Conservation (phyloP, 352 stramenopile species). For the Pythium pyrilobum region DNA sequence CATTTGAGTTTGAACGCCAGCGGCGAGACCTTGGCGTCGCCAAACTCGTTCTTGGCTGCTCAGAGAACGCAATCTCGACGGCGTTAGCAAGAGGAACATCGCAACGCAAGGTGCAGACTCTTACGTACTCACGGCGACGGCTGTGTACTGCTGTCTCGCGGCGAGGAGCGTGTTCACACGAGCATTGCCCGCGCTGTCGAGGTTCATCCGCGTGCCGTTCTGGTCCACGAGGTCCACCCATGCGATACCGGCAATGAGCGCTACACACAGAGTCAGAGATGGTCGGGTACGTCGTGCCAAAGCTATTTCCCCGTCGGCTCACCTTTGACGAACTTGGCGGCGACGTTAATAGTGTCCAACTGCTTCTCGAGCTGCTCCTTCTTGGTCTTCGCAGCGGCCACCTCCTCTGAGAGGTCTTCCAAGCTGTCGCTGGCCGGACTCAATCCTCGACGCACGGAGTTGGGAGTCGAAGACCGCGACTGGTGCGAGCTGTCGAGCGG, state of each 20-base stretch:
- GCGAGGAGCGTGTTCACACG: slow-evolving; percentile 40
- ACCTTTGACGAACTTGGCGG: slow-evolving; percentile 53
- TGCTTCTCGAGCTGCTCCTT: slow-evolving; percentile 40
- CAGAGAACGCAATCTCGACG: no score
- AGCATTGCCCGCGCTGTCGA: slow-evolving; percentile 35
- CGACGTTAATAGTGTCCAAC: slow-evolving; percentile 41
- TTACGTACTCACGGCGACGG: slow-evolving; percentile 51
- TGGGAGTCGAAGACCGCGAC: not conserved
- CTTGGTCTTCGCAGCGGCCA: slow-evolving; percentile 25
- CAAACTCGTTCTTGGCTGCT: slow-evolving; percentile 28
- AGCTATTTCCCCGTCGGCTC: not conserved
- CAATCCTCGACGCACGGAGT: not conserved
- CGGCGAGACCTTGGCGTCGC: slow-evolving; percentile 23
- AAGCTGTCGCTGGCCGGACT: not conserved
- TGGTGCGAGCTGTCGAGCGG: not conserved
- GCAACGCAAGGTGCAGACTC: not conserved
- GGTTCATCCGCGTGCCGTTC: slow-evolving; percentile 32
- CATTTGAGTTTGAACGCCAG: slow-evolving; percentile 32
- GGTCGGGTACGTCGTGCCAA: no score
- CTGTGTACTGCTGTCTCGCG: slow-evolving; percentile 39
- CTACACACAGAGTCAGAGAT: slow-evolving; percentile 18
- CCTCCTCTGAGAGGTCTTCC: slow-evolving; percentile 17
- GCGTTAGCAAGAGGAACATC: not conserved
- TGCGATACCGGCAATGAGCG: slow-evolving; percentile 31
- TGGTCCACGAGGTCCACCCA: slow-evolving; percentile 53